These are phyloP conservation scores for Pyrenophora graminea DNA, from an alignment of 2,329 filamentous ascomycete species.

Conservation along the genomic window DNA sequence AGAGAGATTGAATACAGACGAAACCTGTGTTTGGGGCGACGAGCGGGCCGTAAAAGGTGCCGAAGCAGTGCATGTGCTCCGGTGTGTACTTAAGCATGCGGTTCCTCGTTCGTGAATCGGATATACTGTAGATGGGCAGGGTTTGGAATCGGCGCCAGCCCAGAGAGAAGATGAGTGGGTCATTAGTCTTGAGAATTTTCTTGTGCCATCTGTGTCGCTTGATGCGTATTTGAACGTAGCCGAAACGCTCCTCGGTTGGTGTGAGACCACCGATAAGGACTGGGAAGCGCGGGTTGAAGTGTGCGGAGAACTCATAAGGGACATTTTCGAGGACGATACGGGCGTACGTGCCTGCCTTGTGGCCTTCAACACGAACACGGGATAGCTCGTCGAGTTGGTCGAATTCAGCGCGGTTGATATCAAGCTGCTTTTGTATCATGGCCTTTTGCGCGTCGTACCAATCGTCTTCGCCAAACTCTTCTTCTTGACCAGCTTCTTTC, in stretches of 20 bases:
- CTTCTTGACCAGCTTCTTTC: conserved; percentile 68
- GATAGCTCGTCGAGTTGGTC: conserved; percentile 83
- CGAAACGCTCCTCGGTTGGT: conserved; percentile 92
- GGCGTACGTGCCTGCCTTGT: conserved; percentile 89
- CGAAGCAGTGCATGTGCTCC: conserved; percentile 99
- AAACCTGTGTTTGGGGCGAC: conserved; percentile 96
- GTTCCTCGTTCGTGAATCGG: conserved; percentile 89
- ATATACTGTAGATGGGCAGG: conserved; percentile 90
- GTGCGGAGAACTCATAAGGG: conserved; percentile 83
- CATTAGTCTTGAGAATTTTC: conserved; percentile 97
- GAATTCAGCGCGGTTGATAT: conserved; percentile 95
- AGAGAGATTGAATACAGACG: conserved; percentile 88
- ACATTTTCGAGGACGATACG: conserved; percentile 88
- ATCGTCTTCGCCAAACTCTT: conserved; percentile 92
- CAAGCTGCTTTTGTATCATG: conserved; percentile 88
- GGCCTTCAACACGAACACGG: conserved; percentile 83
- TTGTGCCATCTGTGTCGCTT: conserved; percentile 99
- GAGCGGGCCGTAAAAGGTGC: conserved; percentile 90
- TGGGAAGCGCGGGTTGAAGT: conserved; percentile 81
- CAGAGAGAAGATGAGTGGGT: conserved; percentile 94
- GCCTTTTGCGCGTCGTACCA: conserved; percentile 99
- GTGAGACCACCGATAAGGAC: conserved; percentile 90
- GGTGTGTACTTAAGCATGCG: conserved; percentile 99
- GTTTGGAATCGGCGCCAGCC: conserved; percentile 96
- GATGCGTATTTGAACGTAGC: conserved; percentile 92